Conservation (phyloP, 306 rosid genomes). For the Sesbania bispinosa region DNA sequence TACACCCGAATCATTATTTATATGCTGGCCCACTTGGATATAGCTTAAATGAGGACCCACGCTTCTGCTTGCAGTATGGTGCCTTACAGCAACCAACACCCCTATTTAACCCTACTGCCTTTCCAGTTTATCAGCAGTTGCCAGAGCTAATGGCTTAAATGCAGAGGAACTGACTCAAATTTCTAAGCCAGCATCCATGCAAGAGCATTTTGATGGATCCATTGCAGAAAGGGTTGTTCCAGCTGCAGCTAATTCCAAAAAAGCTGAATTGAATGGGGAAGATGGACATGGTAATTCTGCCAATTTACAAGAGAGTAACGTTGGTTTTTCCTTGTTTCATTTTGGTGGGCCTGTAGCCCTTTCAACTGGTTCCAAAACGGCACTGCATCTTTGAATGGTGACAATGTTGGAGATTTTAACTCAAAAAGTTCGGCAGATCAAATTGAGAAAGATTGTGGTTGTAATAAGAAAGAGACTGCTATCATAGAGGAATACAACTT, state of each 20-base stretch:
- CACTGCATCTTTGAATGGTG: constrained; percentile 38
- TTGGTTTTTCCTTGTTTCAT: constrained; percentile 80
- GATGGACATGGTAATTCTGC: constrained; percentile 39
- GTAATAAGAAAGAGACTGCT: constrained; percentile 61
- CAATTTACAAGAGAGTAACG: constrained; percentile 39
- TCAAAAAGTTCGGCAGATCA: constrained; percentile 39
- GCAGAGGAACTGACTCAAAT: constrained; percentile 39
- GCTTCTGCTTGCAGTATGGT: constrained; percentile 75
- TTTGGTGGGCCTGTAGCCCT: constrained; percentile 86
- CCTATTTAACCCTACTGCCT: constrained; percentile 43
- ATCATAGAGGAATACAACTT: constrained; percentile 84
- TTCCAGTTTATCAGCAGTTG: constrained; percentile 68
- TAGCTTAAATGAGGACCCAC: constrained; percentile 68
- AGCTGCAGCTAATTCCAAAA: constrained; percentile 36
- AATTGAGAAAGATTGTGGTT: constrained; percentile 41
- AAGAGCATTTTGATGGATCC: constrained; percentile 43
- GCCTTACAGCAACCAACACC: constrained; percentile 74
- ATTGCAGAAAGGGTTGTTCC: constrained; percentile 39
- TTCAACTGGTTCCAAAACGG: constrained; percentile 48
- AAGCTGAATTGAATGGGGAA: constrained; percentile 36
- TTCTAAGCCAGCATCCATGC: constrained; percentile 42
- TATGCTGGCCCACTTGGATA: constrained; percentile 81
- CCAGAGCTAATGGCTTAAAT: constrained; percentile 40
- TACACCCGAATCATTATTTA: constrained; percentile 63
- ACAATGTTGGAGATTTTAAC: constrained; percentile 36